Evolutionary conservation across 78 protist species (phyloP).

Genomic region (Dictyostelium discoideum): DNA sequence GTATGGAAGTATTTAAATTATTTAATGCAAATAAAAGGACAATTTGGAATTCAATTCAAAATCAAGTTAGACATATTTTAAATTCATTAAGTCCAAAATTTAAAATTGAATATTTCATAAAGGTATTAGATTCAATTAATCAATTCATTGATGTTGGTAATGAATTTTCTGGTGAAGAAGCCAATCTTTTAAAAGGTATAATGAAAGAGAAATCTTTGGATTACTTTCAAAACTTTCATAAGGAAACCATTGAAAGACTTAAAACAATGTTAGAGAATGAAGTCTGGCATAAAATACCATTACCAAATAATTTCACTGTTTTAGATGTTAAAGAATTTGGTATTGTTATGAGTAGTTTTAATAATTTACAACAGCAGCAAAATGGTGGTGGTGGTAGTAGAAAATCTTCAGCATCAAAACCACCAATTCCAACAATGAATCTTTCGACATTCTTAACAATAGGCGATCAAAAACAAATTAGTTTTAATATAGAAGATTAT

Average conservation of each 20-base stretch:
- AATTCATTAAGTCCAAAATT: conserved; percentile 40
- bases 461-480: background rate
- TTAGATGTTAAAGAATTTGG: conserved; percentile 74
- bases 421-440: conserved; percentile 2
- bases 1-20: conserved; percentile 36
- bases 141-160: conserved; percentile 68
- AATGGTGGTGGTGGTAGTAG: background rate
- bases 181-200: conserved; percentile 28
- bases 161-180: conserved; percentile 62
- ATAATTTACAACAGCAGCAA: background rate
- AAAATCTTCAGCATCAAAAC: background rate
- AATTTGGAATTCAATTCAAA: conserved; percentile 72
- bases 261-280: conserved; percentile 82
- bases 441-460: conserved; percentile 30
- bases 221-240: conserved; percentile 75
- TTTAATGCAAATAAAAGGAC: conserved; percentile 6
- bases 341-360: conserved; percentile 34
- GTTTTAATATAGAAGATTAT: conserved; percentile 8
- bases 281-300: conserved; percentile 78
- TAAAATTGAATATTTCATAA: conserved; percentile 64
- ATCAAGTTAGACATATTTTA: conserved; percentile 52
- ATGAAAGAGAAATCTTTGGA: conserved; percentile 70
- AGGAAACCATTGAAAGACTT: conserved; percentile 49
- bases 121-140: conserved; percentile 62
- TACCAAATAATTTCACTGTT: conserved; percentile 59